Evolutionary conservation across 352 stramenopile species (phyloP), one percentile per base, ranked within the genome.

Genomic region (Pythium phragmiticola): DNA sequence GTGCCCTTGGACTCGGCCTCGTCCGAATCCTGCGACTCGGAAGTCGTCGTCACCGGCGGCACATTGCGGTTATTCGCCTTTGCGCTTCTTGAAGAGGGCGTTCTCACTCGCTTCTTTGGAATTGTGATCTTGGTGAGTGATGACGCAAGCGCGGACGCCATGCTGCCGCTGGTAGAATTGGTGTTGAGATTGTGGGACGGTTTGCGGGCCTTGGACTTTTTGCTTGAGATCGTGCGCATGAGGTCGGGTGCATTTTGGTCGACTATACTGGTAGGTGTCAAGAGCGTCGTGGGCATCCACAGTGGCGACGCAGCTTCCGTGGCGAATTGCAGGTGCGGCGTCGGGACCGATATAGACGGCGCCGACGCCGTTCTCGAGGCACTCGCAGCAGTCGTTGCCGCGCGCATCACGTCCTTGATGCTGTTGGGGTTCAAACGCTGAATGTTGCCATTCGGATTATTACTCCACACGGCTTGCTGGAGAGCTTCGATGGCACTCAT

Each of bases 401-500:
- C 64, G 6, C 53, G n/a, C 57, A 71, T 63, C 7, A 65, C 46
- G 46, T 63, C 43, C 30, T 63, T 71, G 45, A 63, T 59, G n/a
- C 52, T 71, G 50, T 65, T 62, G 0, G 63, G 63, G 37, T 65
- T 55, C 9, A 70, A 34, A 33, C 63, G 63, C 33, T 61, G 51
- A 3, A 52, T 41, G n/a, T 55, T 61, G 13, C 57, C 63, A 17
- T 37, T 47, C 13, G 63, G 51, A 19, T 61, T 65, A 33, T 60
- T 72, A 42, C 54, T 68, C 65, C 65, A 72, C 17, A 72, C n/a
- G 2, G 65, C 65, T 39, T 64, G 47, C 54, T 72, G 65, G 28
- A 74, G 56, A 13, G 68, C 68, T 21, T 74, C 63, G 34, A 75
- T 63, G 62, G 65, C 75, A 49, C 37, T 63, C 33, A 71, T 49